Evolutionary conservation across 768 basidiomycete species (phyloP).

Genomic region (Rhodotorula paludigena): DNA sequence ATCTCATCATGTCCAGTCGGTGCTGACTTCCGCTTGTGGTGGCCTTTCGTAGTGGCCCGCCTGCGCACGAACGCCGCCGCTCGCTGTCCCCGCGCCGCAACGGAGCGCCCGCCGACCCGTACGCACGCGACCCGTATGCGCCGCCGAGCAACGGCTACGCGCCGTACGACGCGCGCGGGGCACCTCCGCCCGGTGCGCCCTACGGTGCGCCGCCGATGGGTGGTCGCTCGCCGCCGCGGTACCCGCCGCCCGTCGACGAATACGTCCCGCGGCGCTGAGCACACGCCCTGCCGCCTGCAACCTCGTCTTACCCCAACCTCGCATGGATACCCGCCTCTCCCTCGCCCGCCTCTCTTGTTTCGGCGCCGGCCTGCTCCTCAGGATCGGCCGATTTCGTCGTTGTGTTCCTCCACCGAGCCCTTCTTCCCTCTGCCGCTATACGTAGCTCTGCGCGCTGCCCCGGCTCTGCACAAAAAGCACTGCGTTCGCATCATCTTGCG

Average conservation of each 20-base stretch:
- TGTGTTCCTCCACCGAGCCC: too few relatives aligned
- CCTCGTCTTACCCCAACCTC: neutral
- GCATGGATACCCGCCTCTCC: neutral
- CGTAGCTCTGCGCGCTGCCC: too few relatives aligned
- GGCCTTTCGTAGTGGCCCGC: neutral
- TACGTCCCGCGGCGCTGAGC: slow-evolving; percentile 21
- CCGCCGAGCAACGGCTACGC: slow-evolving; percentile 20
- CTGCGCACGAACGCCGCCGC: slow-evolving; percentile 27
- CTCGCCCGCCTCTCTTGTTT: too few relatives aligned
- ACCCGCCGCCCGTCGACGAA: slow-evolving; percentile 23
- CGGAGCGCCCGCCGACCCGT: neutral
- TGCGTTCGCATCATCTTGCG: too few relatives aligned
- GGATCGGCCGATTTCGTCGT: too few relatives aligned
- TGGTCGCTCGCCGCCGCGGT: slow-evolving; percentile 21
- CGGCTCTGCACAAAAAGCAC: too few relatives aligned
- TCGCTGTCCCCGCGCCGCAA: slow-evolving; percentile 35
- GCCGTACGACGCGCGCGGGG: slow-evolving; percentile 12
- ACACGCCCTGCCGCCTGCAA: too few relatives aligned
- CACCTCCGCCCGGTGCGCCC: neutral
- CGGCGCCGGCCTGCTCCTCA: too few relatives aligned
- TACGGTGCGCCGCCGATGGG: slow-evolving; percentile 13
- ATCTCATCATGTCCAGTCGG: neutral
- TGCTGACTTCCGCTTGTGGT: neutral
- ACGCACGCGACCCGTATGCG: slow-evolving; percentile 10
- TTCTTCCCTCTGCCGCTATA: too few relatives aligned